These are phyloP conservation scores for Pseudogymnoascus sp. DNA, from an alignment of 2,329 filamentous ascomycete genomes.

Conservation along the genomic window DNA sequence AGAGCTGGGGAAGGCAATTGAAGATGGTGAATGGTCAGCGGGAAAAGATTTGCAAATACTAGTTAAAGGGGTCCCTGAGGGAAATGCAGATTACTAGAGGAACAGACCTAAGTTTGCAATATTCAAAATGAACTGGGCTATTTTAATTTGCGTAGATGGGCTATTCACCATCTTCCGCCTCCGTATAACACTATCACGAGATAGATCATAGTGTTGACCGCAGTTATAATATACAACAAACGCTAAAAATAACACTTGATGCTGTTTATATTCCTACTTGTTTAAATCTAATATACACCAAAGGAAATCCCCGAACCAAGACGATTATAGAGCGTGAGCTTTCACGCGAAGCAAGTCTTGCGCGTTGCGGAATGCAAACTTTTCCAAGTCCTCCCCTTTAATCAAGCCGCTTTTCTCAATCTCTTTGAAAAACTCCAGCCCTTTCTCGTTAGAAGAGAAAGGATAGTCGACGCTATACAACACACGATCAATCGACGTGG, in stretches of 20 bases:
- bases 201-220: background rate
- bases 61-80: background rate
- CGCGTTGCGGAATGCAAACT: conserved; percentile 44
- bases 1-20: background rate
- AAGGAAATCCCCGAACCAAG: background rate
- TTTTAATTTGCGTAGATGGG: background rate
- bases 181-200: background rate
- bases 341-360: conserved; percentile 35
- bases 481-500: conserved; percentile 42
- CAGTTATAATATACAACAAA: background rate
- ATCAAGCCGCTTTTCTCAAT: conserved; percentile 43
- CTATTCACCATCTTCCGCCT: too few species aligned
- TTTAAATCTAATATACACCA: background rate
- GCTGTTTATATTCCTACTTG: background rate
- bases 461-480: conserved; percentile 53
- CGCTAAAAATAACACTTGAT: background rate
- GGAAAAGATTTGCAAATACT: conserved; percentile 3
- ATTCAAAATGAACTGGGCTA: background rate
- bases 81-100: background rate
- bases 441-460: conserved; percentile 43
- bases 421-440: conserved; percentile 40
- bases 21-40: background rate
- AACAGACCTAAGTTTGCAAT: background rate
- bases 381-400: conserved; percentile 39
- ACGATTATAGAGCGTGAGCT: conserved; percentile 23